Percentiles rank a stretch among this genome's conserved stretches.
These are phyloP conservation scores for Baudoinia panamericana DNA, from an alignment of 495 filamentous ascomycete species.

Conservation along the genomic window DNA sequence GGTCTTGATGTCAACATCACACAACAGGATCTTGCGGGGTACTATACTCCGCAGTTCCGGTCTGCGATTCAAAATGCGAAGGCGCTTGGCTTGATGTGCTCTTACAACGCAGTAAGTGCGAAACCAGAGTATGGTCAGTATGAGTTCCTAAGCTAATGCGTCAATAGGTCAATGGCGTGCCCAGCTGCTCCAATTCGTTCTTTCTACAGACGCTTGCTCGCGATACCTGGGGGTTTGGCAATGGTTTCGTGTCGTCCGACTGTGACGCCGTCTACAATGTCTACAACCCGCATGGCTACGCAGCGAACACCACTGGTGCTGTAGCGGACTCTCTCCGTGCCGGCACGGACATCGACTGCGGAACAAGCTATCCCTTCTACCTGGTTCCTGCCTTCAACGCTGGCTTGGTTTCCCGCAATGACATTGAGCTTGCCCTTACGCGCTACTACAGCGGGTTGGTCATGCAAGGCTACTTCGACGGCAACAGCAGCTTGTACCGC, in stretches of 20 bases:
- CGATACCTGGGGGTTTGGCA: conserved; percentile 15
- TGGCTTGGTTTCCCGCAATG: conserved; percentile 30
- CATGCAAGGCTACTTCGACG: conserved; percentile 47
- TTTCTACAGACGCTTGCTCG: conserved; percentile 18
- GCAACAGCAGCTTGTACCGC: conserved; percentile 35
- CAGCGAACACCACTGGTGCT: conserved; percentile 13
- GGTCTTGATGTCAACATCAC: conserved; percentile 17
- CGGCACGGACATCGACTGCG: conserved; percentile 52
- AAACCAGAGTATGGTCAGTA: not conserved
- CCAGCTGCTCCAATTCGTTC: conserved; percentile 19
- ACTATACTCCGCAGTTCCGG: conserved; percentile 17
- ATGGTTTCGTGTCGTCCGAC: conserved; percentile 17
- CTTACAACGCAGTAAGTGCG: conserved; percentile 15
- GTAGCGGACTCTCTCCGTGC: conserved; percentile 22
- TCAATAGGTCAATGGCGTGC: conserved; percentile 11
- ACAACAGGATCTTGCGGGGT: conserved; percentile 15
- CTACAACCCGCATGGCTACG: conserved; percentile 16
- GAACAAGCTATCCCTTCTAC: conserved; percentile 40
- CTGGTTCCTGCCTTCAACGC: conserved; percentile 38
- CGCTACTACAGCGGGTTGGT: conserved; percentile 44
- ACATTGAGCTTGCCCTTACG: conserved; percentile 32
- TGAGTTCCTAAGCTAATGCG: conserved; percentile 2
- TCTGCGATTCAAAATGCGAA: conserved; percentile 14
- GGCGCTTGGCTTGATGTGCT: conserved; percentile 18
- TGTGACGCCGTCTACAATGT: conserved; percentile 18